Percentiles rank a stretch among this genome's conserved stretches.
Conservation (phyloP, 1,284 basidiomycete genomes). For the Papiliotrema terrestris region DNA sequence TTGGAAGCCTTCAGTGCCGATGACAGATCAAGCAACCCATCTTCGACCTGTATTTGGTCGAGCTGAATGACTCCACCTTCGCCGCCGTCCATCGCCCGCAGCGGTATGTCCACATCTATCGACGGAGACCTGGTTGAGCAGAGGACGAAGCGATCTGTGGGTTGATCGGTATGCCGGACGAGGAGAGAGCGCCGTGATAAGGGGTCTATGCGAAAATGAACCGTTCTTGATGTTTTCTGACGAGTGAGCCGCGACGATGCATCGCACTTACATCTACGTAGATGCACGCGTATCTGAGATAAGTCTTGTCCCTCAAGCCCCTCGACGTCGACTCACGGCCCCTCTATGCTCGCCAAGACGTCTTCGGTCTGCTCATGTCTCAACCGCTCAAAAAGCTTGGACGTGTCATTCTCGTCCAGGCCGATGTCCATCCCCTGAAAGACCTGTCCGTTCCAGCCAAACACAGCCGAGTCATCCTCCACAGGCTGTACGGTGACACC, state of each 20-base stretch:
- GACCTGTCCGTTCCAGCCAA: conserved; percentile 91
- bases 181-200: conserved; percentile 87
- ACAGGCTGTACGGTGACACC: conserved; percentile 70
- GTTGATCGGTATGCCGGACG: conserved; percentile 39
- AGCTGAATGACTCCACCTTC: conserved; percentile 28
- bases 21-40: not conserved
- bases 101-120: conserved; percentile 13
- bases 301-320: not conserved
- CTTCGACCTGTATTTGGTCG: conserved; percentile 4
- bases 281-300: conserved; percentile 71
- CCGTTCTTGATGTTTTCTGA: conserved; percentile 50
- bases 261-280: conserved; percentile 63
- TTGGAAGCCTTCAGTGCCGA: not conserved
- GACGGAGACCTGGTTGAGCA: conserved; percentile 27
- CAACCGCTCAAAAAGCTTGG: conserved; percentile 60
- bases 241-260: not conserved
- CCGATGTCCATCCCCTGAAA: conserved; percentile 70
- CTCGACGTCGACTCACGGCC: conserved; percentile 64
- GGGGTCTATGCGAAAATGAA: conserved; percentile 84
- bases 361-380: conserved; percentile 50
- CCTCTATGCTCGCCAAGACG: conserved; percentile 67
- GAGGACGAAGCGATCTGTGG: conserved; percentile 20
- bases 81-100: conserved; percentile 36
- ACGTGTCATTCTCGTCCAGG: conserved; percentile 74
- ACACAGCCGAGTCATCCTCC: conserved; percentile 53